Evolutionary conservation across 2,329 filamentous ascomycete genomes (phyloP).

Genomic region (Colletotrichum abscissum): DNA sequence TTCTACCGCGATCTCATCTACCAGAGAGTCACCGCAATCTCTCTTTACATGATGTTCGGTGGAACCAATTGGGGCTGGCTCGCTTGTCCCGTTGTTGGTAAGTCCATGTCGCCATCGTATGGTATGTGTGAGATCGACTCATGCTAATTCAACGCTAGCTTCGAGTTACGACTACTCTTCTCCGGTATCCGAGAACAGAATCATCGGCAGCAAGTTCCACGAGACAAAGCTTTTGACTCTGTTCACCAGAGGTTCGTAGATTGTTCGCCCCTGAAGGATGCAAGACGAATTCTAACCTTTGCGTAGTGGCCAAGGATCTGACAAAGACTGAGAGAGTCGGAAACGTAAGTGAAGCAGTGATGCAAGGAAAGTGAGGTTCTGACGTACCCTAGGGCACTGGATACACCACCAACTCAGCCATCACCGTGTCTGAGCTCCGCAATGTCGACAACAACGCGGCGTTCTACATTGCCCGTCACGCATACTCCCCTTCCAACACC

Average conservation of each 20-base stretch:
- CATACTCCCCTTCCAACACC: slow-evolving; percentile 61
- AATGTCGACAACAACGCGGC: slow-evolving; percentile 67
- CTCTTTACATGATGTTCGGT: slow-evolving; percentile 73
- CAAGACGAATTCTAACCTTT: background rate
- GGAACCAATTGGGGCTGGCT: slow-evolving; percentile 73
- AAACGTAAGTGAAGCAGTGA: slow-evolving; percentile 38
- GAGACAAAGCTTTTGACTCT: slow-evolving; percentile 72
- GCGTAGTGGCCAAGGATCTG: slow-evolving; percentile 61
- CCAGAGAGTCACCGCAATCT: slow-evolving; percentile 69
- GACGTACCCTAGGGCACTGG: slow-evolving; percentile 54
- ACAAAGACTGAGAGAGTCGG: slow-evolving; percentile 63
- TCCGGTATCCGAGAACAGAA: slow-evolving; percentile 68
- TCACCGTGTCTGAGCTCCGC: slow-evolving; percentile 66
- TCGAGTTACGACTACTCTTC: slow-evolving; percentile 74
- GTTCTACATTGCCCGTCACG: slow-evolving; percentile 70
- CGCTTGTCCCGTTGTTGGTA: slow-evolving; percentile 62
- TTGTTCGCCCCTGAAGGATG: too few relatives aligned
- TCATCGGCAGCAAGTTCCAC: slow-evolving; percentile 69
- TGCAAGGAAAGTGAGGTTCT: background rate
- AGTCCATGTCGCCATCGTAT: background rate
- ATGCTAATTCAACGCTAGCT: slow-evolving; percentile 41
- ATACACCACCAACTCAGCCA: slow-evolving; percentile 62
- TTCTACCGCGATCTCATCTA: slow-evolving; percentile 73
- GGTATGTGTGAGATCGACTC: background rate
- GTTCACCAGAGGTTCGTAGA: slow-evolving; percentile 58